Conservation (phyloP, 2,329 filamentous ascomycete genomes). For the Coniochaeta sp. region DNA sequence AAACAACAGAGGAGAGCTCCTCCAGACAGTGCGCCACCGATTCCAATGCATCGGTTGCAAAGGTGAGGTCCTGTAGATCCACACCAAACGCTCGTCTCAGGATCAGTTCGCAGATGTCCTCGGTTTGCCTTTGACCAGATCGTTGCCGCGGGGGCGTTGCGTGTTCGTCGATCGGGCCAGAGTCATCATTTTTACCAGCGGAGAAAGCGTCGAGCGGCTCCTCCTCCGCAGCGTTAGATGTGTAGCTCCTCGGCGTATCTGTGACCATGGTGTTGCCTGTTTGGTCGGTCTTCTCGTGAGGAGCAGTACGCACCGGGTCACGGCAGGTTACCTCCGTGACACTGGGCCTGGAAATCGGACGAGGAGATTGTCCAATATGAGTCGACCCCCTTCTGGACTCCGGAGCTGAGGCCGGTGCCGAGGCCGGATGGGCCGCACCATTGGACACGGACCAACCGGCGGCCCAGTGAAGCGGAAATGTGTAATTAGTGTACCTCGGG, state of each 20-base stretch:
- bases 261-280: neutral
- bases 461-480: neutral
- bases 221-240: neutral
- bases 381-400: neutral
- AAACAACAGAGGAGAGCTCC: neutral
- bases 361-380: neutral
- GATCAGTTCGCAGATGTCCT: neutral
- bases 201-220: neutral
- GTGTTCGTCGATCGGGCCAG: neutral
- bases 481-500: neutral
- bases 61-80: neutral
- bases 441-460: neutral
- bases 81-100: neutral
- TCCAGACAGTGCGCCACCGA: neutral
- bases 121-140: neutral
- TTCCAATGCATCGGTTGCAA: neutral
- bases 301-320: too few relatives aligned
- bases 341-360: neutral
- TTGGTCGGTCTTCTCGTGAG: neutral
- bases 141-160: neutral
- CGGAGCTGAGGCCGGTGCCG: neutral
- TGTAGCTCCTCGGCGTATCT: neutral
- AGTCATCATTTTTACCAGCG: neutral
- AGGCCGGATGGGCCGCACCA: neutral
- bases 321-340: neutral